These are phyloP conservation scores for Colletotrichum endophyticum DNA, from an alignment of 2,329 filamentous ascomycete genomes.

Conservation along the genomic window DNA sequence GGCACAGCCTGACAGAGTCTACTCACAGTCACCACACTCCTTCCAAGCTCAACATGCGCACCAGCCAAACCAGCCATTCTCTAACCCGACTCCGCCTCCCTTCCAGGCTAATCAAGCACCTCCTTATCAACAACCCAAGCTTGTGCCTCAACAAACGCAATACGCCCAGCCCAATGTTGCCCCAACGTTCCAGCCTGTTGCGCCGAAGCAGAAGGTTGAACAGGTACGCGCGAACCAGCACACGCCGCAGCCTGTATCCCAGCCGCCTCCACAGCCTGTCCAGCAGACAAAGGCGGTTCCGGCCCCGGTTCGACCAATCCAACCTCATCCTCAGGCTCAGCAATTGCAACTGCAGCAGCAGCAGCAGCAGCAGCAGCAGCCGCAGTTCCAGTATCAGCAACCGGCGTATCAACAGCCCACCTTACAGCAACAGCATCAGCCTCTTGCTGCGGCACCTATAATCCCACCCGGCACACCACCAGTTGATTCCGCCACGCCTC, in stretches of 20 bases:
- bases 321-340: background rate
- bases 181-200: conserved; percentile 10
- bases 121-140: conserved; percentile 17
- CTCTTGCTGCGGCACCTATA: conserved; percentile 14
- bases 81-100: conserved; percentile 7
- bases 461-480: conserved; percentile 20
- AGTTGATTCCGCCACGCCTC: conserved; percentile 10
- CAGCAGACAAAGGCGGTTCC: conserved; percentile 20
- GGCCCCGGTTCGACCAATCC: background rate
- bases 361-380: background rate
- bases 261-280: conserved; percentile 23
- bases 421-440: background rate
- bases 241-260: background rate
- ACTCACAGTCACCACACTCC: conserved; percentile 19
- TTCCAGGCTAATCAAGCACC: conserved; percentile 11
- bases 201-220: conserved; percentile 4
- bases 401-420: background rate
- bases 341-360: background rate
- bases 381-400: background rate
- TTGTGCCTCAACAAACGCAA: conserved; percentile 16
- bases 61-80: conserved; percentile 15
- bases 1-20: conserved; percentile 15
- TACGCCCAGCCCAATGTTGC: conserved; percentile 1
- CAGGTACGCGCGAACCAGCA: background rate
- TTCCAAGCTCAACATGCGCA: conserved; percentile 11